A percentile compares a stretch with the other conserved stretches of the same genome.
Evolutionary conservation across 2,329 filamentous ascomycete genomes (phyloP).

Genomic region (Aulographum hederae): DNA sequence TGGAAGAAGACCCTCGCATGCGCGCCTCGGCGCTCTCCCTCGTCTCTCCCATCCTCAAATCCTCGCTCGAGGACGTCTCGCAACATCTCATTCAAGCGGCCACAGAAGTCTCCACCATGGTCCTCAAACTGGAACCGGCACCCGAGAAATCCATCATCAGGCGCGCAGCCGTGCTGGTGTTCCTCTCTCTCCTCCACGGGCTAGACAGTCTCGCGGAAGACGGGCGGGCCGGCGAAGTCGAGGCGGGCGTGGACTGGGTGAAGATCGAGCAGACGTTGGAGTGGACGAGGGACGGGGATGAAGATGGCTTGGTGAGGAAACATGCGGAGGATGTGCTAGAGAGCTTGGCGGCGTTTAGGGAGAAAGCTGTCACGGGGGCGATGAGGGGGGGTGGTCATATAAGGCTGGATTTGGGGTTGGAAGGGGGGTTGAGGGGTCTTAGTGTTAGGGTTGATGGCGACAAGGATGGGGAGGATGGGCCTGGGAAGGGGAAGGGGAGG

Average conservation of each 20-base stretch:
- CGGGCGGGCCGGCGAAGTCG: constrained; percentile 19
- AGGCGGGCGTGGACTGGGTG: constrained; percentile 35
- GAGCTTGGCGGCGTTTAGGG: constrained; percentile 42
- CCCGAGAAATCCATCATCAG: constrained; percentile 45
- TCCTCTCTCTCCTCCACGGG: constrained; percentile 43
- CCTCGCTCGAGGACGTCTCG: neutral
- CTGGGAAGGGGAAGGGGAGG: too few species aligned
- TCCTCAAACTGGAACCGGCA: constrained; percentile 42
- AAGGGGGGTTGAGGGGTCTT: constrained; percentile 6
- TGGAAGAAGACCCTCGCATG: constrained; percentile 49
- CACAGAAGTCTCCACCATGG: neutral
- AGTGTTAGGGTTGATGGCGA: constrained; percentile 5
- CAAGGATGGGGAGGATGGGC: too few species aligned
- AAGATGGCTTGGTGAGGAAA: constrained; percentile 47
- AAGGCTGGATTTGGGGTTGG: constrained; percentile 9
- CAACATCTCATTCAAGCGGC: constrained; percentile 15
- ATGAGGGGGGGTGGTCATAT: constrained; percentile 24
- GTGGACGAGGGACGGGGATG: constrained; percentile 48
- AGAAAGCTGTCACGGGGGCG: constrained; percentile 20
- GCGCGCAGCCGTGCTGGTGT: constrained; percentile 44
- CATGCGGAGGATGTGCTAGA: constrained; percentile 51
- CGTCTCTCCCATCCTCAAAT: constrained; percentile 40
- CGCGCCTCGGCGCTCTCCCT: constrained; percentile 52
- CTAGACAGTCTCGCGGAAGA: constrained; percentile 33
- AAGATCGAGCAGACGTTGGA: constrained; percentile 43